Conservation (phyloP, 352 stramenopile genomes). For the Phytophthora fragariaefolia region DNA sequence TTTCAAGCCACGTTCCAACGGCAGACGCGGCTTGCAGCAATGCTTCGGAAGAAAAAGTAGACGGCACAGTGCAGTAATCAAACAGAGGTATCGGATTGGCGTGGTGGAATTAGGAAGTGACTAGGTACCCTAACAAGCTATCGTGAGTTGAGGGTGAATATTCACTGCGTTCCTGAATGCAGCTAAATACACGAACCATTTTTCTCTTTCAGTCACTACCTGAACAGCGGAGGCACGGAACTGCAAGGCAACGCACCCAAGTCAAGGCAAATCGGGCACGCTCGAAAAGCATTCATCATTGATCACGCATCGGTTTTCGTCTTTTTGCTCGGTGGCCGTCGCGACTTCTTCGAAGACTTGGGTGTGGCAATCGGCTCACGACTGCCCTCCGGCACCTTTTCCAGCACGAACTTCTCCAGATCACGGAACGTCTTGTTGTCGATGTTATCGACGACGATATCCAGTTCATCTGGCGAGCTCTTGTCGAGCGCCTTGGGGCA, state of each 20-base stretch:
- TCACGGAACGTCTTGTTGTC: conserved; percentile 90
- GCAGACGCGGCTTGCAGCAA: conserved; percentile 57
- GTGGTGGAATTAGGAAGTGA: conserved; percentile 14
- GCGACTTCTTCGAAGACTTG: conserved; percentile 64
- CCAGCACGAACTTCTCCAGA: conserved; percentile 79
- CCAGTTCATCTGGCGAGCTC: conserved; percentile 87
- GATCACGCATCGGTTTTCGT: conserved; percentile 59
- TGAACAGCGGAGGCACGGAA: conserved; percentile 6
- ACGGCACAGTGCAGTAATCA: conserved; percentile 1
- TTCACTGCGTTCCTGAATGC: conserved; percentile 29
- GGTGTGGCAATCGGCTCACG: conserved; percentile 67
- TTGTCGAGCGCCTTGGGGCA: conserved; percentile 88
- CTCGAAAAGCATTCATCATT: conserved; percentile 27
- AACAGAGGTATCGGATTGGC: neutral
- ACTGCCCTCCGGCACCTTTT: conserved; percentile 74
- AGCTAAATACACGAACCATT: conserved; percentile 33
- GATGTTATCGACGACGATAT: conserved; percentile 90
- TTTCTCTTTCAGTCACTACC: conserved; percentile 15
- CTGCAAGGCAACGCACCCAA: conserved; percentile 2
- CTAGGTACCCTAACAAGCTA: conserved; percentile 22
- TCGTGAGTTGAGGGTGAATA: conserved; percentile 9
- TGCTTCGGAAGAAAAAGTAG: conserved; percentile 58
- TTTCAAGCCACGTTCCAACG: conserved; percentile 58
- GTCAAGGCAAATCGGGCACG: conserved; percentile 11
- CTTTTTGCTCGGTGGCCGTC: conserved; percentile 68